Percentiles rank a stretch among this genome's conserved stretches.
phyloP scores from a whole-genome alignment of 176 grass and related monocot genomes.

The Triticum aestivum region DNA sequence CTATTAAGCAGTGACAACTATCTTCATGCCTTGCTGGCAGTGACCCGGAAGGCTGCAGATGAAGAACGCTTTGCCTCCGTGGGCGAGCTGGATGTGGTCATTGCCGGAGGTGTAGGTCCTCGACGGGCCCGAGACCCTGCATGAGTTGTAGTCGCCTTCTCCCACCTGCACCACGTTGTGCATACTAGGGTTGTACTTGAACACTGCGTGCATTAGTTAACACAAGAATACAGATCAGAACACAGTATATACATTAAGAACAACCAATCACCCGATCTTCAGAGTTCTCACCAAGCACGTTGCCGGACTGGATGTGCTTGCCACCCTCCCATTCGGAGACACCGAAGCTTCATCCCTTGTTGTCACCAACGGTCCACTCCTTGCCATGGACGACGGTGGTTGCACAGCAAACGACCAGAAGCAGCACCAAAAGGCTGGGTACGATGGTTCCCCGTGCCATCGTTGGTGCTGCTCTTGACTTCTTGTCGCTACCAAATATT shows the following conservation, averaged over 20 bases:
- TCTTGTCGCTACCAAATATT: not conserved
- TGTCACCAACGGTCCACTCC: not conserved
- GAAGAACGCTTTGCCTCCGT: not conserved
- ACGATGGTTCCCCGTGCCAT: not conserved
- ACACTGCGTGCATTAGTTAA: not conserved
- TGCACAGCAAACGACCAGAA: not conserved
- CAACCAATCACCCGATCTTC: too few species aligned
- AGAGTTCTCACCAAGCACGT: constrained; percentile 21
- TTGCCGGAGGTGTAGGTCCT: not conserved
- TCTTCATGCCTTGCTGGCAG: constrained; percentile 12
- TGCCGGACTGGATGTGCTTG: constrained; percentile 25
- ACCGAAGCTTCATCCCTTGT: constrained; percentile 28
- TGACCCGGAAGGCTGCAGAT: not conserved
- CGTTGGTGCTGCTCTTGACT: not conserved
- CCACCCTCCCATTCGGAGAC: not conserved
- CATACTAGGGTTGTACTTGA: not conserved
- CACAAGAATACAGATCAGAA: not conserved
- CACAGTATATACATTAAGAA: too few species aligned
- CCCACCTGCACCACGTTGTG: constrained; percentile 31
- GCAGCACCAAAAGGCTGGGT: not conserved
- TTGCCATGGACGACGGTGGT: not conserved
- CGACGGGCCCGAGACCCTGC: not conserved
- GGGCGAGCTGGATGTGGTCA: not conserved
- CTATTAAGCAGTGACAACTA: not conserved
- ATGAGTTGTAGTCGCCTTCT: not conserved